Conservation (phyloP, 495 filamentous ascomycete genomes). For the Amphirosellinia nigrospora region DNA sequence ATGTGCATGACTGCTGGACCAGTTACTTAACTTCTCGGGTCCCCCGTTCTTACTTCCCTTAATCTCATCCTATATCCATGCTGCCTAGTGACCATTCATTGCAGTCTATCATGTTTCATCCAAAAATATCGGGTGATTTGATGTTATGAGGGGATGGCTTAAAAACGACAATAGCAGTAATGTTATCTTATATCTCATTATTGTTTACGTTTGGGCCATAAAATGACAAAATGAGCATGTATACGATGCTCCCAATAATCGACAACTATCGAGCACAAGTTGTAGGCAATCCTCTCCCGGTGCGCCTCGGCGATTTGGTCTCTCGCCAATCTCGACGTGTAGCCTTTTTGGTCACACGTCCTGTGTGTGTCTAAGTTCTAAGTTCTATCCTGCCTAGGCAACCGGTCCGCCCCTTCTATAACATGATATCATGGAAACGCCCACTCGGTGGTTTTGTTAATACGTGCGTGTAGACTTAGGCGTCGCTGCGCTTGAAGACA, state of each 20-base stretch:
- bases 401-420: constrained; percentile 27
- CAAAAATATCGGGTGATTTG: neutral
- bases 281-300: neutral
- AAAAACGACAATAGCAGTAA: neutral
- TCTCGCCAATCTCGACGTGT: neutral
- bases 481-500: constrained; percentile 72
- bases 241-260: neutral
- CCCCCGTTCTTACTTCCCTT: neutral
- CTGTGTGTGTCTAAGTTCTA: constrained; percentile 27
- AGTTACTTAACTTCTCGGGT: neutral
- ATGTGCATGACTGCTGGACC: neutral
- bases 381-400: constrained; percentile 28
- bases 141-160: too few species aligned
- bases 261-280: constrained; percentile 1
- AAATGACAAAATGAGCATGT: constrained; percentile 5
- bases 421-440: constrained; percentile 32
- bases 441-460: constrained; percentile 8
- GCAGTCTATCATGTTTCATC: neutral
- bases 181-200: neutral
- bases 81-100: neutral
- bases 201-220: constrained; percentile 8
- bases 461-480: constrained; percentile 27
- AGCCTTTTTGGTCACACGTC: neutral
- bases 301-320: neutral
- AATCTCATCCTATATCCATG: neutral